A percentile compares a stretch with the other conserved stretches of the same genome.
phyloP scores from a whole-genome alignment of 2,329 filamentous ascomycete species.

The Harringtonia aguacate region DNA sequence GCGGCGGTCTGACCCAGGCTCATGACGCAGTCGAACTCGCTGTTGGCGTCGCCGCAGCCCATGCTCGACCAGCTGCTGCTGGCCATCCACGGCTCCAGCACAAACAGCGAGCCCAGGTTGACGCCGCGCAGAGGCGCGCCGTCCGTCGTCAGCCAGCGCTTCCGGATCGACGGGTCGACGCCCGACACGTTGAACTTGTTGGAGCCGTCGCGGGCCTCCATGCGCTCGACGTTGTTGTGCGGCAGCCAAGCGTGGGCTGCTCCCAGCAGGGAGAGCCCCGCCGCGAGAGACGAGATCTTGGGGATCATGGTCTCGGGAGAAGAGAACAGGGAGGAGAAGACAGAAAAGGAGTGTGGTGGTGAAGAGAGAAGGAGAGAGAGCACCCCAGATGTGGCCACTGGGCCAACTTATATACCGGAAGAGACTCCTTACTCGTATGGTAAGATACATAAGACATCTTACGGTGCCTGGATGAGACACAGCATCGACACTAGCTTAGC shows the following conservation, averaged over 20 bases:
- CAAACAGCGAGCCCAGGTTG: conserved; percentile 40
- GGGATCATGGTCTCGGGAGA: background rate
- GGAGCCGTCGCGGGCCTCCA: conserved; percentile 9
- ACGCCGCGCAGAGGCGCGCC: conserved; percentile 33
- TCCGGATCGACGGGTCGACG: background rate
- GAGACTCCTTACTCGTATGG: too few relatives aligned
- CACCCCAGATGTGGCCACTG: too few relatives aligned
- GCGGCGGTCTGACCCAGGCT: conserved; percentile 33
- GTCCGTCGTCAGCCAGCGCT: conserved; percentile 6
- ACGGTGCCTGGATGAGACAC: too few relatives aligned
- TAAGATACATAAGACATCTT: too few relatives aligned
- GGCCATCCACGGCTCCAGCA: conserved; percentile 45
- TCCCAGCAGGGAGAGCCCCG: background rate
- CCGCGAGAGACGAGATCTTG: background rate
- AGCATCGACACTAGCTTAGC: too few relatives aligned
- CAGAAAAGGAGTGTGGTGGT: too few relatives aligned
- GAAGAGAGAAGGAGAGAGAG: background rate
- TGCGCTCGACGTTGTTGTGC: conserved; percentile 5
- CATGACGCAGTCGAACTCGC: conserved; percentile 44
- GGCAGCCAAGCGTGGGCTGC: conserved; percentile 8
- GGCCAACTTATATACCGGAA: too few relatives aligned
- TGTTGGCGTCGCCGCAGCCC: conserved; percentile 32
- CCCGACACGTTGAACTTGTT: conserved; percentile 9
- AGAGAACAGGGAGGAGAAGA: too few relatives aligned
- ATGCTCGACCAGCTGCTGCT: conserved; percentile 32